Conservation (phyloP, 345 rosid species). For the Lumnitzera littorea region DNA sequence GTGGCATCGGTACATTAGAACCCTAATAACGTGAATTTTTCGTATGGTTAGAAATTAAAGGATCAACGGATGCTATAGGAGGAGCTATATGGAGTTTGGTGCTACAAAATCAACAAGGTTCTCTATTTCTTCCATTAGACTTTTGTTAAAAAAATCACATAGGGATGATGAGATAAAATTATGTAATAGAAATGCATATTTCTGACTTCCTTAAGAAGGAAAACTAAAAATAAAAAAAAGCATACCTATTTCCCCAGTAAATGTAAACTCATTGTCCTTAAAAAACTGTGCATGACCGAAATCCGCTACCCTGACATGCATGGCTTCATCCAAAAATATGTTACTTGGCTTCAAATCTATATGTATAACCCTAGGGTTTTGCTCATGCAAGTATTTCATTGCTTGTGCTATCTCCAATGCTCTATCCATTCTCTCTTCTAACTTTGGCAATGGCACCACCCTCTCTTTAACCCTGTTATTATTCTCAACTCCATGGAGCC, state of each 20-base stretch:
- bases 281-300: slow-evolving; percentile 60
- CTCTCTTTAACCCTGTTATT: slow-evolving; percentile 19
- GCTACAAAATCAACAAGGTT: no score
- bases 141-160: no score
- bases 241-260: slow-evolving; percentile 56
- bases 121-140: no score
- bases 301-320: slow-evolving; percentile 48
- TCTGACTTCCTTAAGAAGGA: no score
- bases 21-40: no score
- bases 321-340: slow-evolving; percentile 41
- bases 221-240: not conserved
- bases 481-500: slow-evolving; percentile 42
- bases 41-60: no score
- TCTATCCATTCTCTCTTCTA: slow-evolving; percentile 26
- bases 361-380: slow-evolving; percentile 48
- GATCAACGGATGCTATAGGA: no score
- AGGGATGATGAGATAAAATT: no score
- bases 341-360: slow-evolving; percentile 67
- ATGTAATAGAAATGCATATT: no score
- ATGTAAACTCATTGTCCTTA: slow-evolving; percentile 37
- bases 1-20: no score
- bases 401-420: slow-evolving; percentile 58
- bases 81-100: no score
- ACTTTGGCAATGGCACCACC: slow-evolving; percentile 31
- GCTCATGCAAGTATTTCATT: slow-evolving; percentile 62